Conservation (phyloP, 352 stramenopile genomes). For the Globisporangium paroecandrum region DNA sequence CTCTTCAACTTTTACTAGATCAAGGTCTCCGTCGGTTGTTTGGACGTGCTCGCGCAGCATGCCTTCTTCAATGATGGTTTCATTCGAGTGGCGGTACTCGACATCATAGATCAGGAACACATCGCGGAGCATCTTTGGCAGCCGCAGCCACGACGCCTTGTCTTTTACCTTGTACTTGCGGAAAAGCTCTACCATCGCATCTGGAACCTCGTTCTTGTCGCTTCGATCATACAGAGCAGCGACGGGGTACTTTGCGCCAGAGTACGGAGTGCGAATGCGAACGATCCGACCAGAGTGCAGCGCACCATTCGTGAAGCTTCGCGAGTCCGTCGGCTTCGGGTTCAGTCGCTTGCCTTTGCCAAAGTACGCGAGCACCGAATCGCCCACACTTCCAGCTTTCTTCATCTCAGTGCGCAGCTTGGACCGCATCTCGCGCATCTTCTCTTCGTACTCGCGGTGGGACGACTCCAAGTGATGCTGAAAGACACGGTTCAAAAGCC, state of each 20-base stretch:
- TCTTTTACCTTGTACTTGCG: slow-evolving; percentile 49
- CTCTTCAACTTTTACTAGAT: slow-evolving; percentile 50
- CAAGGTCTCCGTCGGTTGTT: slow-evolving; percentile 52
- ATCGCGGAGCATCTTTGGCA: slow-evolving; percentile 46
- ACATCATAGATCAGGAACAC: slow-evolving; percentile 71
- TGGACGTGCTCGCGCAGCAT: slow-evolving; percentile 59
- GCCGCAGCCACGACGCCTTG: slow-evolving; percentile 45
- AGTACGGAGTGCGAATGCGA: slow-evolving; percentile 54
- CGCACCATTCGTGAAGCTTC: slow-evolving; percentile 40
- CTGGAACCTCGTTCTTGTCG: slow-evolving; percentile 28
- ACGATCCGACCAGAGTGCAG: slow-evolving; percentile 53
- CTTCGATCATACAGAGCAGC: slow-evolving; percentile 38
- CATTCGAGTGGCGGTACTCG: slow-evolving; percentile 55
- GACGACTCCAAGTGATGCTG: slow-evolving; percentile 36
- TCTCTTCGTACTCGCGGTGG: slow-evolving; percentile 39
- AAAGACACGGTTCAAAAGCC: slow-evolving; percentile 64
- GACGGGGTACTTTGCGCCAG: slow-evolving; percentile 41
- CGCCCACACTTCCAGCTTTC: slow-evolving; percentile 34
- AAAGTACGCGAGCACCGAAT: slow-evolving; percentile 65
- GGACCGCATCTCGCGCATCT: slow-evolving; percentile 33
- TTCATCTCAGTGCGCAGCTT: slow-evolving; percentile 58
- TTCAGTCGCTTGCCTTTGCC: slow-evolving; percentile 44
- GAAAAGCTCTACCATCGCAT: slow-evolving; percentile 33
- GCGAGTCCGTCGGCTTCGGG: slow-evolving; percentile 36
- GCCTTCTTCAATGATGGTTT: slow-evolving; percentile 59